phyloP scores from a whole-genome alignment of 2,329 filamentous ascomycete species.

The Ophiocordyceps australis region DNA sequence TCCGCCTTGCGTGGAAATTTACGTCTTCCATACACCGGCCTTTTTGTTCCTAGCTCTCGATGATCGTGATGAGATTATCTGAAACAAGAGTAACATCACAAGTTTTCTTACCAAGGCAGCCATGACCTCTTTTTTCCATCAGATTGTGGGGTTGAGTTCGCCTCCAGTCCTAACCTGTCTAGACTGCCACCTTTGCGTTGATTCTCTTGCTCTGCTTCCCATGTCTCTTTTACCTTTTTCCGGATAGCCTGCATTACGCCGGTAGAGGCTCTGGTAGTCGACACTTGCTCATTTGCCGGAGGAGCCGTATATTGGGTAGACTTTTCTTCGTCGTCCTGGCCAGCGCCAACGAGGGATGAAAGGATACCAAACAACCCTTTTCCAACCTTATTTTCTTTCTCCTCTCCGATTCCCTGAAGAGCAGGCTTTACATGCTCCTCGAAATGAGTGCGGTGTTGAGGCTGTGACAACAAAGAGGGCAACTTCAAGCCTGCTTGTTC shows the following conservation, averaged over 20 bases:
- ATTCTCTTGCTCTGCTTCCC: conserved; percentile 30
- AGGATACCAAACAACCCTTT: conserved; percentile 18
- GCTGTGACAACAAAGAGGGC: conserved; percentile 29
- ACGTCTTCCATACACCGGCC: no score
- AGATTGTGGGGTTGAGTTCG: conserved; percentile 7
- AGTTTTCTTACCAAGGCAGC: conserved; percentile 20
- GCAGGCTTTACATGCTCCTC: conserved; percentile 15
- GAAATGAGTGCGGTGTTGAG: conserved; percentile 18
- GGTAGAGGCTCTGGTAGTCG: conserved; percentile 2
- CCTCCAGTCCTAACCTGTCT: conserved; percentile 27
- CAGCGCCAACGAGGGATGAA: conserved; percentile 11
- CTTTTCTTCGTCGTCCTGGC: conserved; percentile 1
- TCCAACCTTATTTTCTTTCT: conserved; percentile 8
- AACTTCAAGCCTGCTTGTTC: conserved; percentile 24
- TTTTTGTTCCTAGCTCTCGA: no score
- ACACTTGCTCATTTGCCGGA: conserved; percentile 6
- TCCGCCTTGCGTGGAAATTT: no score
- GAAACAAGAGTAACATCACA: background rate
- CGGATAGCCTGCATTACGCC: conserved; percentile 9
- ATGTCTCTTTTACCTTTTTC: conserved; percentile 22
- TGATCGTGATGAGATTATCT: conserved; percentile 1
- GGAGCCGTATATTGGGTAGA: no score
- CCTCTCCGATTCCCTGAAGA: conserved; percentile 7
- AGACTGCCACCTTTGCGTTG: conserved; percentile 30
- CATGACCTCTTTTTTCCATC: conserved; percentile 25